Base-by-base conservation (phyloP, 129 eudicot genomes). In the Saposhnikovia divaricata region DNA sequence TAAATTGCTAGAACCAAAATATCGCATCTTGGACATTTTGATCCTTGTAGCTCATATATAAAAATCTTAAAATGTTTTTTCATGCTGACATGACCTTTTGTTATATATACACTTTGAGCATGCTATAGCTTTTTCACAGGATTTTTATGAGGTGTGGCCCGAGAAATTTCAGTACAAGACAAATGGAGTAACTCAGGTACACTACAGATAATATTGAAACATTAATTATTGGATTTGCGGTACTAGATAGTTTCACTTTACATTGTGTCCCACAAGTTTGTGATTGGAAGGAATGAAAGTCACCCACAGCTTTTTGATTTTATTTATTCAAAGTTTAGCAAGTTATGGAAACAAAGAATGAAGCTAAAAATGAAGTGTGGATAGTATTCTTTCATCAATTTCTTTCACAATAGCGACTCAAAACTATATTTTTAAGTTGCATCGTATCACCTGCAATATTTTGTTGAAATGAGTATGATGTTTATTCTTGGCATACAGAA, bases 111-210 rank as follows among this genome's bases (percentile, higher is more conserved):
- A 77, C 47, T 48, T 31, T 78, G 46, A 63, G 27, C 81, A 78
- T 78, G 65, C 43, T 31, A 31, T 63, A 42, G 78, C 82, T 70
- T 78, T 75, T 43, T 81, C 57, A 61, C 84, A 88, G 91, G 91
- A 88, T 43, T 88, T 88, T 77, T 88, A 83, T 75, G 89, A 88
- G 74, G 80, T 88, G 65, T 88, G 89, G 91, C 91, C 91, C 0
- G 87, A 84, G 80, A 88, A 88, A 81, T 88, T 88, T 75, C 91
- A 88, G 79, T 85, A 84, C 86, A 86, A 88, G 84, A 86, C 91
- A 76, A 88, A 88, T 69, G 91, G 91, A 73, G 91, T 88, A 66
- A 88, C 91, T 77, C 91, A 88, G 91, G 91, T 88, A 79, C 28
- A 70, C 51, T 57, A n/a, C 23, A 78, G 43, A 15, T 27, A 68